Conservation (phyloP, 495 filamentous ascomycete species). For the Mycothermus thermophilus region DNA sequence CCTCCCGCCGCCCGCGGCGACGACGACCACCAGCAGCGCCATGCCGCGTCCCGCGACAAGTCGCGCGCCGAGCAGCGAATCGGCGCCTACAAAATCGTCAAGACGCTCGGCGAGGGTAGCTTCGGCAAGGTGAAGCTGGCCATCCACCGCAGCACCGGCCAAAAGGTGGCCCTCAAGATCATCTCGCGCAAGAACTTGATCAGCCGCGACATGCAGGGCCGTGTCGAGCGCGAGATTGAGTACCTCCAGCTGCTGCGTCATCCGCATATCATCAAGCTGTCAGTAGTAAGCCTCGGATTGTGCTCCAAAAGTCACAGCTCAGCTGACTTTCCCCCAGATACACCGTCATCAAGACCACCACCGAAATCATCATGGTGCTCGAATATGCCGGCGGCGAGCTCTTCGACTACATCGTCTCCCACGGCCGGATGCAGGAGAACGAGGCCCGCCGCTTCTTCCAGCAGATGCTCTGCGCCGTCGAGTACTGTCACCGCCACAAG, state of each 20-base stretch:
- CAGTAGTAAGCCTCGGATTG: slow-evolving; percentile 16
- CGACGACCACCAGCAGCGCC: too few species aligned
- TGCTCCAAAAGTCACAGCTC: not conserved
- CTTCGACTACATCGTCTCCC: slow-evolving; percentile 90
- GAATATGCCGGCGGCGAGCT: slow-evolving; percentile 94
- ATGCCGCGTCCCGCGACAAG: slow-evolving; percentile 26
- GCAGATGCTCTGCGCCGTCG: slow-evolving; percentile 97
- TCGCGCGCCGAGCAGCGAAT: slow-evolving; percentile 59
- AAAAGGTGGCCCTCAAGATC: slow-evolving; percentile 94
- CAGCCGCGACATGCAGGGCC: slow-evolving; percentile 89
- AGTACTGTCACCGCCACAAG: slow-evolving; percentile 98
- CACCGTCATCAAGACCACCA: slow-evolving; percentile 85
- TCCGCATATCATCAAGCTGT: slow-evolving; percentile 99
- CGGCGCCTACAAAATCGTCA: slow-evolving; percentile 78
- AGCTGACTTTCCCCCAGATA: slow-evolving; percentile 41
- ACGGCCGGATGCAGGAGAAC: slow-evolving; percentile 78
- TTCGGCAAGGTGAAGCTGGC: slow-evolving; percentile 99
- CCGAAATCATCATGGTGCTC: slow-evolving; percentile 96
- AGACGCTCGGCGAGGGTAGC: slow-evolving; percentile 86
- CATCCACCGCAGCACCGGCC: slow-evolving; percentile 73
- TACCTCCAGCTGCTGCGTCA: slow-evolving; percentile 91
- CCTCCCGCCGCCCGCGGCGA: slow-evolving; percentile 15
- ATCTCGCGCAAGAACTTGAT: slow-evolving; percentile 90
- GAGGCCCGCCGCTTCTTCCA: slow-evolving; percentile 94
- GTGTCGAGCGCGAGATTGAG: slow-evolving; percentile 94